Conservation (phyloP, 176 grass and related monocot species). For the Phragmites australis region DNA sequence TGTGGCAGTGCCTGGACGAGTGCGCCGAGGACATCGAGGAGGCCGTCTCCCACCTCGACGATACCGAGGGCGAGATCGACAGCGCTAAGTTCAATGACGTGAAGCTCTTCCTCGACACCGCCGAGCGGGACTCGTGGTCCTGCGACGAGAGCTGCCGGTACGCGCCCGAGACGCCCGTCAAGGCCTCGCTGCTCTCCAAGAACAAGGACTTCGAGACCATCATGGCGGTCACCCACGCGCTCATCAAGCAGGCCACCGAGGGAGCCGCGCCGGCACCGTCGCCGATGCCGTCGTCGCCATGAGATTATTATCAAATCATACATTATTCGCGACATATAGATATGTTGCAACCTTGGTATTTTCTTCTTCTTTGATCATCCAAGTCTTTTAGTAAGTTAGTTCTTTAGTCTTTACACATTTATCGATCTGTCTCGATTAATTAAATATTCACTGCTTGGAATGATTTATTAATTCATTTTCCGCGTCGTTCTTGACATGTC, state of each 20-base stretch:
- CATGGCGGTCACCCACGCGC: slow-evolving; percentile 29
- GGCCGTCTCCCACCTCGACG: slow-evolving; percentile 50
- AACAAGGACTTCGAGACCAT: slow-evolving; percentile 40
- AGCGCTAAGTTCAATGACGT: slow-evolving; percentile 26
- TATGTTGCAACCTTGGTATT: neutral
- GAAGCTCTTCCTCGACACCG: slow-evolving; percentile 14
- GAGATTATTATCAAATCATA: neutral
- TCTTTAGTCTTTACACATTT: neutral
- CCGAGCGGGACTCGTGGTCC: slow-evolving; percentile 30
- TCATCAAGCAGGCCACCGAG: slow-evolving; percentile 20
- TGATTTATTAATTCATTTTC: neutral
- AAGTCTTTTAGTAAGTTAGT: neutral
- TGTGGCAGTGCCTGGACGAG: slow-evolving; percentile 55
- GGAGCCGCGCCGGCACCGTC: neutral
- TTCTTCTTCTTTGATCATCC: neutral
- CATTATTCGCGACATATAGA: neutral
- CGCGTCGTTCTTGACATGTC: no score
- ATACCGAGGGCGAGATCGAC: slow-evolving; percentile 33
- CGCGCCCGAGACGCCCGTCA: neutral
- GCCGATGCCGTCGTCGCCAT: neutral
- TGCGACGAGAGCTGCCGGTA: slow-evolving; percentile 33
- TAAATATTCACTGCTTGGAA: no score
- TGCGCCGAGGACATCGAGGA: slow-evolving; percentile 56
- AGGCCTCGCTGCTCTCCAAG: slow-evolving; percentile 18
- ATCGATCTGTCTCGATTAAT: neutral